Base-by-base conservation (phyloP, 345 rosid species). In the Euclidium syriacum region DNA sequence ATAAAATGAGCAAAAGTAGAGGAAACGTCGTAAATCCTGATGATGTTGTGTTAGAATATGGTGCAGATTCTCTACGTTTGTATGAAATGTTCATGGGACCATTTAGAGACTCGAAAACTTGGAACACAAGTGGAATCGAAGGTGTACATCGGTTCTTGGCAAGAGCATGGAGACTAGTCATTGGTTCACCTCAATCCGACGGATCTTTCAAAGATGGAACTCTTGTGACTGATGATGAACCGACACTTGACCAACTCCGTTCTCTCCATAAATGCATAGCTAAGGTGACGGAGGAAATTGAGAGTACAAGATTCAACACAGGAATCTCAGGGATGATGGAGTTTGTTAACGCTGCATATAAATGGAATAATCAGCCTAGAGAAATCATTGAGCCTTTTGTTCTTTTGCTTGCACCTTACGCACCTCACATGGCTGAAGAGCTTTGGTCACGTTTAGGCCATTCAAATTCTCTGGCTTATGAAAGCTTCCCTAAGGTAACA, bases 21-120 rank as follows among this genome's bases (percentile, higher is more conserved):
- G 98, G 96, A 65, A 92, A 92, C 72, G 98, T 92, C 10, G 85
- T 92, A 62, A 92, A 88, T 72, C 96, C 98, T 26, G 96, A 85
- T 71, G 96, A 86, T 61, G 85, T 89, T 65, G 85, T 88, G 57
- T 73, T 58, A n/a, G 91, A 82, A 77, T 86, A 81, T 60, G 98
- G 98, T 67, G 96, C 96, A 32, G 98, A 92, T 80, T 88, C 96
- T 75, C 88, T 92, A 68, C 82, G 98, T 14, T 69, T 92, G 33
- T 92, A 92, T 52, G 98, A 92, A 71, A 92, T 92, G 96, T 92
- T 92, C 81, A 89, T 92, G 96, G 98, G 98, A 72, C 98, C 96
- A 24, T 86, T 92, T 67, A 80, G 96, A 73, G 98, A 92, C 75
- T 85, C 91, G 12, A 92, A 92, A 78, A 89, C 91, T 39, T 92